Conservation (phyloP, 345 rosid genomes). For the Schrenkiella parvula region DNA sequence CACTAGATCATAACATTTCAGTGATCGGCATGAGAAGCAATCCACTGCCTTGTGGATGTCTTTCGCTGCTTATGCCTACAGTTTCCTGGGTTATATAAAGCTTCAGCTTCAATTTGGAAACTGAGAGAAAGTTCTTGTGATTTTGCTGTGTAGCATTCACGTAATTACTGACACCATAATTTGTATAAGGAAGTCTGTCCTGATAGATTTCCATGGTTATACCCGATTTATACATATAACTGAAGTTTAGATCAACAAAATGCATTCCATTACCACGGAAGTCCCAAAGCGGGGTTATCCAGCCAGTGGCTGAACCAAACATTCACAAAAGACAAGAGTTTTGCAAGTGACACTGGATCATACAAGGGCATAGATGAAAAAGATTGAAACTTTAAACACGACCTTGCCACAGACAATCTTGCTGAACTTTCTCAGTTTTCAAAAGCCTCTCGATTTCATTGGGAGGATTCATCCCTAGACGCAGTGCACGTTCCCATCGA, state of each 20-base stretch:
- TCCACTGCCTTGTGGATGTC: not conserved
- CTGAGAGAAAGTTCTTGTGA: not conserved
- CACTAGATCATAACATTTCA: conserved; percentile 10
- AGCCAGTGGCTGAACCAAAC: conserved; percentile 28
- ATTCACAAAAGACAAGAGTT: not conserved
- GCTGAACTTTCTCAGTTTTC: conserved; percentile 41
- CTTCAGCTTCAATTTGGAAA: not conserved
- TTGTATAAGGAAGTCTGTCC: not conserved
- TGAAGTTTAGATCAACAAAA: not conserved
- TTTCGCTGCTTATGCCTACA: not conserved
- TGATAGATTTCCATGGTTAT: not conserved
- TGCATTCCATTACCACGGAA: not conserved
- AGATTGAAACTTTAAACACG: conserved; percentile 36
- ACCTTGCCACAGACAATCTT: conserved; percentile 67
- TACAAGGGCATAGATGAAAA: conserved; percentile 15
- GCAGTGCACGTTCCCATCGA: conserved; percentile 76
- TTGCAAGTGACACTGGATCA: not conserved
- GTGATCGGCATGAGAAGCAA: not conserved
- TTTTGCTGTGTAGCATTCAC: not conserved
- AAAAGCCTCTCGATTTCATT: conserved; percentile 44
- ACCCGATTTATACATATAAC: not conserved
- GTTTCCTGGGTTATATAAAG: not conserved
- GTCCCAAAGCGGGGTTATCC: not conserved
- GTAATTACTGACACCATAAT: not conserved
- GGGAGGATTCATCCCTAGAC: conserved; percentile 66